Evolutionary conservation across 106 monocot genomes (phyloP), one percentile per base, ranked within the genome.

Genomic region (Dendrobium catenatum): DNA sequence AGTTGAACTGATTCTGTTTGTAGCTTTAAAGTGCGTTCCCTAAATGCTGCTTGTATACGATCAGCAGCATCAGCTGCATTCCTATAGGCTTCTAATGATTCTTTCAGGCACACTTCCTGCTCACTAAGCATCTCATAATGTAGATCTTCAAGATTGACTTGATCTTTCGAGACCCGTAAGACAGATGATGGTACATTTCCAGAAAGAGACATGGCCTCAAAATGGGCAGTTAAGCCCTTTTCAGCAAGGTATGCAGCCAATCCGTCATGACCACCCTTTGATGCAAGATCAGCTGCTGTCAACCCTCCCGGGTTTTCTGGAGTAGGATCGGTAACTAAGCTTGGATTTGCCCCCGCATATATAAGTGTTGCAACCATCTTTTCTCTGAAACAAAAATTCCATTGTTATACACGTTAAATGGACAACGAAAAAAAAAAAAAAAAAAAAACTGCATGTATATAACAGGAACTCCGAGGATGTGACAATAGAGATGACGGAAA

Each of bases 201-300:
- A 46, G 91, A 87, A 33, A 91, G 70, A n/a, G 88, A 44, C 95
- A 98, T 93, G 9, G 97, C 92, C 55, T 86, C n/a, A 80, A 94
- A 89, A 93, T 98, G 97, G 79, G 94, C 92, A 67, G 80, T 77
- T 73, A 98, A 82, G 37, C 88, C 93, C 59, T 89, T 89, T 54
- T 95, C 97, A 78, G 97, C 92, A 82, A 98, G 94, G 80, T 95
- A 98, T 79, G 89, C 95, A 77, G 87, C 89, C 83, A 98, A 79
- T 42, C 97, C 97, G 85, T 98, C 94, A 82, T 87, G 89, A 22
- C 94, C 94, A 76, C 77, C 78, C 51, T 84, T 84, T 77, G 86
- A 88, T 83, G 97, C 97, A 42, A 98, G 81, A 79, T 98, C 97
- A 85, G 97, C 87, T 81, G 92, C 89, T 61, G 88, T 94, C 77